Evolutionary conservation across 176 grass and related monocot genomes (phyloP), one percentile per base, ranked within the genome.

Genomic region (Thalia dealbata): DNA sequence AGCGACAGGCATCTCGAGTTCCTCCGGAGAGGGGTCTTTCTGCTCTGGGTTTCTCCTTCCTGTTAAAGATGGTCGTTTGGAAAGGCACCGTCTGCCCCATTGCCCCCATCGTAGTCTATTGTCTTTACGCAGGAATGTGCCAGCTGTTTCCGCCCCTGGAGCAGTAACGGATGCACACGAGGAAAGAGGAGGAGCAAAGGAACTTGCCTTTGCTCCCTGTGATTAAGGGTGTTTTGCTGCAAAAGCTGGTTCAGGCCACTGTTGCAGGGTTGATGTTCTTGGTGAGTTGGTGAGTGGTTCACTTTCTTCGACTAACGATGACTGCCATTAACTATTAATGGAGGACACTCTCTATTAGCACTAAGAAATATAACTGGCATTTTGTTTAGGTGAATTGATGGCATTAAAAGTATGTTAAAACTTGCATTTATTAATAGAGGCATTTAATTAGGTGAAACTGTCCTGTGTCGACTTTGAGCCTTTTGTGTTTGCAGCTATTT

Each of bases 181-280:
- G 65, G 43, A 68, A 68, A 43, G 65, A 68, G 44, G 21, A 68
- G 65, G 65, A 68, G 19, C 65, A 68, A 35, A 68, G 43, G 32
- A 68, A 68, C 21, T 13, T 68, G 65, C 65, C 65, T 3, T 22
- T 68, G 15, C 22, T 35, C 38, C 44, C 65, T 22, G 65, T 68
- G 38, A 68, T 68, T 23, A 68, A 68, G 38, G 65, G 65, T 22
- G 38, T 68, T 44, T 68, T 68, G 65, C 65, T 68, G n/a, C 65
- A 68, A 30, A 32, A 68, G 65, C 11, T 68, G 35, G 65, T 68
- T 44, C 38, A 68, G 38, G 65, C 65, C 35, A 44, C 35, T 22
- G 3, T 68, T 42, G 65, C 65, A 43, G 65, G 65, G 21, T 0
- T 44, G 35, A 68, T 68, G 65, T 68, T 68, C 65, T 23, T 68